Evolutionary conservation across 2,329 filamentous ascomycete species (phyloP), one percentile per base, ranked within the genome.

Genomic region (Monilinia aucupariae): DNA sequence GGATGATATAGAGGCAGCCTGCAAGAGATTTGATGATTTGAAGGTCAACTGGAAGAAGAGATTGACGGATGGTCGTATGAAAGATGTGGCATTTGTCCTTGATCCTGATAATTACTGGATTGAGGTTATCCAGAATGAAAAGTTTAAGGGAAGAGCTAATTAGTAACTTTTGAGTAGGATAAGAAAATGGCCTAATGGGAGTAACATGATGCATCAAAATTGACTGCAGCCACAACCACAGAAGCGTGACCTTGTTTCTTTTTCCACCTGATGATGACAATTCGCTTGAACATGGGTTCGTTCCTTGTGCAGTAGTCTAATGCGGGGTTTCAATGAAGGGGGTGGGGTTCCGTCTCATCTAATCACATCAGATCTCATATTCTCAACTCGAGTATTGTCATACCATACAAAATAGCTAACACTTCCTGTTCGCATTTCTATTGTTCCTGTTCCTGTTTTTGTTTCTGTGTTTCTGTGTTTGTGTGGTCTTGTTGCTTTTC

Each of bases 1-100:
- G 15, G 93, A 97, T 73, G 86, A 96, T 73, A 74, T 97, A n/a
- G 87, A 94, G 60, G 88, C 89, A 9, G 92, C 94, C 12, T 97
- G 93, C 77, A 78, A 87, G 73, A 85, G 92, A 17, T 92, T 97
- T 70, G 94, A 97, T 74, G 84, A 86, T 62, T 79, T 90, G 73
- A 84, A 88, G 7, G 89, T 93, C 62, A 87, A 83, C 76, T 99
- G 92, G 91, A 96, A 96, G 85, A 97, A 97, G 86, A 83, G 90
- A 68, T 81, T 97, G 66, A 96, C 91, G 2, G 93, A 97, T 67
- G 93, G 93, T 2, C 81, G 84, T 52, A 96, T 97, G 92, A 93
- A 90, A 82, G 91, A 94, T 68, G 87, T 97, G 61, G 94, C 94
- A 0, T 97, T 97, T 74, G 78, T 97, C 53, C 80, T 96, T 54